Evolutionary conservation across 2,329 filamentous ascomycete genomes (phyloP).

Genomic region (Neurospora sp.): DNA sequence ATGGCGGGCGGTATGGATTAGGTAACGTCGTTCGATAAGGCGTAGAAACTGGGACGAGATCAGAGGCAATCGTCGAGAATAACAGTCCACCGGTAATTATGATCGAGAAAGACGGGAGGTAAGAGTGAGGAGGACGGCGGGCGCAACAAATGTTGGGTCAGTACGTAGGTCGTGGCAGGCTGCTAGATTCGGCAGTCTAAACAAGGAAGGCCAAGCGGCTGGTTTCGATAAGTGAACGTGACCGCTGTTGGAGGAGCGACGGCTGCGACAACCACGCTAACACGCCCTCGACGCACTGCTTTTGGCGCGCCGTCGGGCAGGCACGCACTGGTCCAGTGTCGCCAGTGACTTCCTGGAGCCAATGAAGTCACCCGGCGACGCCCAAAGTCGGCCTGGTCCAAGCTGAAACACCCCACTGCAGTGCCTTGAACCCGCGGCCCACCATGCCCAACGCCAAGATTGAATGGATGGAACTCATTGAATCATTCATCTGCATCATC

Average conservation of each 20-base stretch:
- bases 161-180: not conserved
- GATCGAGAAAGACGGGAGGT: not conserved
- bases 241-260: not conserved
- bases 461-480: not conserved
- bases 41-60: constrained; percentile 2
- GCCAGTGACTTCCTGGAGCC: not conserved
- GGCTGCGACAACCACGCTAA: not conserved
- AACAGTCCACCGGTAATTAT: not conserved
- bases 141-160: not conserved
- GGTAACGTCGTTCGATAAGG: constrained; percentile 6
- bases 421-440: not conserved
- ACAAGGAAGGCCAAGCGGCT: not conserved
- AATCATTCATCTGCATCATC: not conserved
- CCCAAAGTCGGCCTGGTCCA: not conserved
- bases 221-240: not conserved
- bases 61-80: not conserved
- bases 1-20: constrained; percentile 35
- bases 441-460: not conserved
- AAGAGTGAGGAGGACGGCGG: not conserved
- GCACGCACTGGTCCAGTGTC: not conserved
- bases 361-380: not conserved
- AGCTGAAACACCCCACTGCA: not conserved
- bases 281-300: not conserved
- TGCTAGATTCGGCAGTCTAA: not conserved
- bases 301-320: not conserved